These are phyloP conservation scores for Kalanchoe fedtschenkoi DNA, from an alignment of 164 flowering plant species.

Conservation along the genomic window DNA sequence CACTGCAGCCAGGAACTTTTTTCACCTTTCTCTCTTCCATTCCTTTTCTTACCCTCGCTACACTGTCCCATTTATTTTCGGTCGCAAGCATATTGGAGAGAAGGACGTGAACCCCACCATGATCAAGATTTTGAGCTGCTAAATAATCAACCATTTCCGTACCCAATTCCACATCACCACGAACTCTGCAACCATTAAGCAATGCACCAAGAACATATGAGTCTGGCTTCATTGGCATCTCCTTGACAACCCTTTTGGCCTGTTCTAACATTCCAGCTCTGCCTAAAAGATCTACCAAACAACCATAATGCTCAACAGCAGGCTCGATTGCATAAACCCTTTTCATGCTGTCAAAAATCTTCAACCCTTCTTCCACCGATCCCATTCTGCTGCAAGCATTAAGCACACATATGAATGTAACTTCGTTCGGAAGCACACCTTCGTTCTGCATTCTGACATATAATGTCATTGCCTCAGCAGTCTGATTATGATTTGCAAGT, in stretches of 20 bases:
- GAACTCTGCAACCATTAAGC: constrained; percentile 28
- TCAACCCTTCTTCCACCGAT: constrained; percentile 23
- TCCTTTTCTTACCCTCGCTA: constrained; percentile 10
- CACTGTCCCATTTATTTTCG: constrained; percentile 7
- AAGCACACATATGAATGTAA: constrained; percentile 29
- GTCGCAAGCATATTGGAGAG: constrained; percentile 10
- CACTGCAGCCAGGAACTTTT: constrained; percentile 11
- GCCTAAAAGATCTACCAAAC: constrained; percentile 37
- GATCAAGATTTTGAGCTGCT: constrained; percentile 9
- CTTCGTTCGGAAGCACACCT: constrained; percentile 13
- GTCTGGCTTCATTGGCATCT: constrained; percentile 34
- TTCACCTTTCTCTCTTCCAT: constrained; percentile 12
- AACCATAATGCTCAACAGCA: constrained; percentile 29
- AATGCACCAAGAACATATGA: constrained; percentile 32
- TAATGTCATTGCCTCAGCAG: constrained; percentile 9
- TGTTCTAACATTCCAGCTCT: constrained; percentile 28
- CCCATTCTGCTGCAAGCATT: constrained; percentile 37
- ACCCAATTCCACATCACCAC: constrained; percentile 23
- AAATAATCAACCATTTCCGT: constrained; percentile 11
- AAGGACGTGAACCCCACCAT: constrained; percentile 11
- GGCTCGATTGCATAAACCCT: constrained; percentile 21
- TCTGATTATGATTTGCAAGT: constrained; percentile 16
- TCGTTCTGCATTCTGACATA: constrained; percentile 14
- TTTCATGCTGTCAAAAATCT: constrained; percentile 19
- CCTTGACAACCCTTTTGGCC: constrained; percentile 20